Conservation (phyloP, 352 stramenopile genomes). For the Phytophthora palmivora region DNA sequence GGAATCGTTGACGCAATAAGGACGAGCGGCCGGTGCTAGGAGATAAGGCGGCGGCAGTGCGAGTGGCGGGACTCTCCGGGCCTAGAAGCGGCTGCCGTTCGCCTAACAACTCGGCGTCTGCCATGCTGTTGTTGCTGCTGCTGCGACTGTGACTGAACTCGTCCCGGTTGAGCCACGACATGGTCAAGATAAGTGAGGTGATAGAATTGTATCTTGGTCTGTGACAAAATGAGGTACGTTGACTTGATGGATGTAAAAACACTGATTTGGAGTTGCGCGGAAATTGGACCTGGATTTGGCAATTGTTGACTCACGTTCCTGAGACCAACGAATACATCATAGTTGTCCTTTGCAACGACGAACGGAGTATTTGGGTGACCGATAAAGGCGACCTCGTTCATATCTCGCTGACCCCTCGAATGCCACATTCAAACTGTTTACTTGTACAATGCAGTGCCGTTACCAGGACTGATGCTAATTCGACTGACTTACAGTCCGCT, state of each 20-base stretch:
- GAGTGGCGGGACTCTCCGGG: constrained; percentile 7
- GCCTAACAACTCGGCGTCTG: constrained; percentile 29
- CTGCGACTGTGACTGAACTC: constrained; percentile 26
- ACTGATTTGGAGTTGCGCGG: constrained; percentile 7
- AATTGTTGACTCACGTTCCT: constrained; percentile 10
- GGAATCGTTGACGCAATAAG: constrained; percentile 52
- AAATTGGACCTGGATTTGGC: neutral
- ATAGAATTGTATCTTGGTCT: constrained; percentile 18
- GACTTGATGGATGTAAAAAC: constrained; percentile 12
- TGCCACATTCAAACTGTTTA: no score
- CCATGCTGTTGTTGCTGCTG: constrained; percentile 12
- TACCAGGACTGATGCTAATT: no score
- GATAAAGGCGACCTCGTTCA: no score
- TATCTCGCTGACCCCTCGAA: no score
- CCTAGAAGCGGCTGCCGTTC: constrained; percentile 58
- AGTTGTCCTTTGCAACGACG: no score
- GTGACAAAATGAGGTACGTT: constrained; percentile 3
- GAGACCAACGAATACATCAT: no score
- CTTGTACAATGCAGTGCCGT: no score
- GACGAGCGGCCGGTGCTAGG: constrained; percentile 54
- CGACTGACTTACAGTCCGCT: no score
- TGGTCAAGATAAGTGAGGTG: constrained; percentile 1
- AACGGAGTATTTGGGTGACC: no score
- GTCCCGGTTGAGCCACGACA: constrained; percentile 22
- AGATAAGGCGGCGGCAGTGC: constrained; percentile 53